Evolutionary conservation across 371 early-diverging fungal genomes (phyloP), one percentile per base, ranked within the genome.

Genomic region (Edhazardia aedis): DNA sequence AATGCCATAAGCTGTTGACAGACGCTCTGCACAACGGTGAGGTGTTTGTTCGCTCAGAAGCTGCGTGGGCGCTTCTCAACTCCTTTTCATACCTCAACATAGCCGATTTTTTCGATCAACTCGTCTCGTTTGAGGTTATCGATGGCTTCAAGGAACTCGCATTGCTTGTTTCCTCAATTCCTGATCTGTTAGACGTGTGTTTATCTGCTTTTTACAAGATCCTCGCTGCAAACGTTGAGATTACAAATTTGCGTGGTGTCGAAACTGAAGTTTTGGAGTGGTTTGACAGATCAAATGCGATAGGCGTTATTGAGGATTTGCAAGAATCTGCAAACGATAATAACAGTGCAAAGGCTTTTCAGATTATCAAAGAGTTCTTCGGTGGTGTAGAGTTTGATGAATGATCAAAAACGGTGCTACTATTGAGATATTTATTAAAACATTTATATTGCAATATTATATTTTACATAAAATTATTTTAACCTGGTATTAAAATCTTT

Each of bases 1-100:
- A 55, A 21, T 54, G 69, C 18, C 43, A 63, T 33, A 53, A 45
- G 14, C 26, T 72, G 23, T 55, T 69, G 9, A 55, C 64, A 21
- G 65, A 65, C 44, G 47, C 66, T 14, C 48, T 69, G 40, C 47
- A 45, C 2, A 51, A 38, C 0, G 45, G 63, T 33, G 70, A 72
- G 25, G 28, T 56, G 14, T 67, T 45, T 29, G 54, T 67, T 16
- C 53, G 61, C 18, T 58, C 55, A 54, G 72, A 72, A 45, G 72
- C 72, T 0, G 59, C 56, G 24, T 67, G 60, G 64, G 72, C 68
- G 4, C 12, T 72, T 0, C 39, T 55, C 26, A 71, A 68, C 27
- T 6, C 45, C 2, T 45, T 45, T 24, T 6, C 6, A 9, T 21
- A 45, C 26, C 6, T 3, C 6, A 19, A 45, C 2, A 45, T 4